Conservation (phyloP, 1,139 yeast genomes). For the Geotrichum candidum region DNA sequence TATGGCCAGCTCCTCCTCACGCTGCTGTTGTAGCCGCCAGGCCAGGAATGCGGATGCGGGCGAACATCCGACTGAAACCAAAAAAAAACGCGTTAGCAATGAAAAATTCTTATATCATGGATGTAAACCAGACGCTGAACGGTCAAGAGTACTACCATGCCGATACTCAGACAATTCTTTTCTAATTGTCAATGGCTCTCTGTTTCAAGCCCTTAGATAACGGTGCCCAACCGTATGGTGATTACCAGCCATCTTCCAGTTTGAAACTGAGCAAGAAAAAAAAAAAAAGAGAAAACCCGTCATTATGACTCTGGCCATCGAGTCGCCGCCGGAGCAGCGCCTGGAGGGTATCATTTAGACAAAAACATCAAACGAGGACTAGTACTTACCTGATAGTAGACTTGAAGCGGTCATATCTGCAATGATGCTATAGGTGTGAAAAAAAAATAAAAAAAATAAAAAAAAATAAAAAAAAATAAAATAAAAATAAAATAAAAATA, state of each 20-base stretch:
- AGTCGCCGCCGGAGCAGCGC: no score
- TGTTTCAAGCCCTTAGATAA: no score
- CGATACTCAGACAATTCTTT: no score
- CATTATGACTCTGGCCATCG: no score
- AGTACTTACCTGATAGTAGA: not conserved
- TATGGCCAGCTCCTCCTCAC: not conserved
- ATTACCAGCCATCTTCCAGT: no score
- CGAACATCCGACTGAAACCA: slow-evolving; percentile 24
- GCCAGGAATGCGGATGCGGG: slow-evolving; percentile 26
- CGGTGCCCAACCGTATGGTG: no score
- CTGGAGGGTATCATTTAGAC: not conserved
- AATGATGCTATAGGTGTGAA: not conserved
- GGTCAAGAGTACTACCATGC: no score
- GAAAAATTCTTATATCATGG: not conserved
- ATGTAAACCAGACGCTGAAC: not conserved
- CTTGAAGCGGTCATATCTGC: not conserved
- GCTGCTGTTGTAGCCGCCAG: slow-evolving; percentile 26
- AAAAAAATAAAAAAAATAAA: not conserved
- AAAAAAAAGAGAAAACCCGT: no score
- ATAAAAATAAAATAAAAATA: no score
- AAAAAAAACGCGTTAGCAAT: not conserved
- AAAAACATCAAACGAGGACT: not conserved
- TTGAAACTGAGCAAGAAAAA: no score
- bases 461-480: no score
- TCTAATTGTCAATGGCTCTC: no score